These are phyloP conservation scores for Hypericum androsaemum DNA, from an alignment of 345 rosid genomes.

Conservation along the genomic window DNA sequence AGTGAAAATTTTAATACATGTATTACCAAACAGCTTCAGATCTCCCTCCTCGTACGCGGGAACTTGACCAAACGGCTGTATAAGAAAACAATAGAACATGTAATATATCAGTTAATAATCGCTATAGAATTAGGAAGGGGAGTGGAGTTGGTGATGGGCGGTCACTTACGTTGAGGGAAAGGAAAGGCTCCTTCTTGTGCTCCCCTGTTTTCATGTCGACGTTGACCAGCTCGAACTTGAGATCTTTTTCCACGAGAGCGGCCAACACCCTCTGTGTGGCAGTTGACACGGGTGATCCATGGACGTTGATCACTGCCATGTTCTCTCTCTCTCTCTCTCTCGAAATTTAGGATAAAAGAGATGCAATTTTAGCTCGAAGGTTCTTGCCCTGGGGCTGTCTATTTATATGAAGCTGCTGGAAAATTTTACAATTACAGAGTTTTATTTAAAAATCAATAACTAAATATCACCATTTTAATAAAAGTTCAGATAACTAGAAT, in stretches of 20 bases:
- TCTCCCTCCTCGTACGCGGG: constrained; percentile 9
- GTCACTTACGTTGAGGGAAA: constrained; percentile 46
- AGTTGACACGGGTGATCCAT: constrained; percentile 35
- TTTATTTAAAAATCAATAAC: too few relatives aligned
- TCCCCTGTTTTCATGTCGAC: constrained; percentile 44
- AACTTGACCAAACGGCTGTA: constrained; percentile 13
- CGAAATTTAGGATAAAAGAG: too few relatives aligned
- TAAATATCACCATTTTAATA: too few relatives aligned
- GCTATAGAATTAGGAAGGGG: background rate
- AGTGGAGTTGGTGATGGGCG: background rate
- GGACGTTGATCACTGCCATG: constrained; percentile 18
- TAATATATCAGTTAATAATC: background rate
- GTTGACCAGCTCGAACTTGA: constrained; percentile 38
- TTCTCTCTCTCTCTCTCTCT: too few relatives aligned
- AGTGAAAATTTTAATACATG: too few relatives aligned
- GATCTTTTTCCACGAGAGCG: constrained; percentile 50
- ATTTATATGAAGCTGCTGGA: too few relatives aligned
- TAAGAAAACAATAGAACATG: background rate
- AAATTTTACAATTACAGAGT: too few relatives aligned
- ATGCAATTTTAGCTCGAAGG: too few relatives aligned
- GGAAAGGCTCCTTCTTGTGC: constrained; percentile 45
- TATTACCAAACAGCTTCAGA: constrained; percentile 8
- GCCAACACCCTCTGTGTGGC: constrained; percentile 41
- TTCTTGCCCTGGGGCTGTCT: too few relatives aligned
- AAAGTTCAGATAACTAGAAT: too few relatives aligned